Percentiles rank a stretch among this genome's conserved stretches.
Evolutionary conservation across 495 filamentous ascomycete genomes (phyloP).

Genomic region (Lasiosphaeriaceae sp.): DNA sequence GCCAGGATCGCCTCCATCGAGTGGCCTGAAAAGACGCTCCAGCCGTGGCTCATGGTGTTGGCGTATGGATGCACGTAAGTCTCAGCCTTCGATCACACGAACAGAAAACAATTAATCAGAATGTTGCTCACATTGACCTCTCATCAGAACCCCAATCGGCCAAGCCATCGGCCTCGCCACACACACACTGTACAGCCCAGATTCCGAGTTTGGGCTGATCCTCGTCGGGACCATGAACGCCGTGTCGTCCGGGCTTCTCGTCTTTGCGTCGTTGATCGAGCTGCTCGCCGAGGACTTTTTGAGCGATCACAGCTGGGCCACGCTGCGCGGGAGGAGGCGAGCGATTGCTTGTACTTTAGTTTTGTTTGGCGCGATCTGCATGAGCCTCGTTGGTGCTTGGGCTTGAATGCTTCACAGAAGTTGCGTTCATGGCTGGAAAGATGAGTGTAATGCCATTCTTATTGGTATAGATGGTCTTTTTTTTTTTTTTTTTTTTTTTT

Average conservation of each 20-base stretch:
- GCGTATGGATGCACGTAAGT: constrained; percentile 67
- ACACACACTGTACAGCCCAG: constrained; percentile 78
- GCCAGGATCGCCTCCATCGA: constrained; percentile 62
- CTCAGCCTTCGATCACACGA: background rate
- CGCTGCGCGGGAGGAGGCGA: constrained; percentile 64
- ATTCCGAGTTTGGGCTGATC: constrained; percentile 71
- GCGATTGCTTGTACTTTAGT: constrained; percentile 73
- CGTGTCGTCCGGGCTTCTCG: constrained; percentile 73
- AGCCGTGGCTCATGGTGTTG: constrained; percentile 87
- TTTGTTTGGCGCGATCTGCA: constrained; percentile 68
- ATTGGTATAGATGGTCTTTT: no score
- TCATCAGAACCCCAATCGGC: constrained; percentile 77
- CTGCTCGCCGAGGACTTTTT: constrained; percentile 89
- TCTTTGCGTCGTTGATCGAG: constrained; percentile 88
- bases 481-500: no score
- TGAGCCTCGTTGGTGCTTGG: constrained; percentile 90
- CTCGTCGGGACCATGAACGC: constrained; percentile 93
- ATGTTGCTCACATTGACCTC: background rate
- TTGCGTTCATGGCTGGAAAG: no score
- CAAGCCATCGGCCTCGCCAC: constrained; percentile 85
- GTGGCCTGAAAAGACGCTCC: constrained; percentile 47
- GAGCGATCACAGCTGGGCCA: constrained; percentile 77
- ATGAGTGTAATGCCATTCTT: no score
- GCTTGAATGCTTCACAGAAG: constrained; percentile 44
- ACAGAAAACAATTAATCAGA: background rate